These are phyloP conservation scores for Leonotis leonurus DNA, from an alignment of 257 asterid species.

Conservation along the genomic window DNA sequence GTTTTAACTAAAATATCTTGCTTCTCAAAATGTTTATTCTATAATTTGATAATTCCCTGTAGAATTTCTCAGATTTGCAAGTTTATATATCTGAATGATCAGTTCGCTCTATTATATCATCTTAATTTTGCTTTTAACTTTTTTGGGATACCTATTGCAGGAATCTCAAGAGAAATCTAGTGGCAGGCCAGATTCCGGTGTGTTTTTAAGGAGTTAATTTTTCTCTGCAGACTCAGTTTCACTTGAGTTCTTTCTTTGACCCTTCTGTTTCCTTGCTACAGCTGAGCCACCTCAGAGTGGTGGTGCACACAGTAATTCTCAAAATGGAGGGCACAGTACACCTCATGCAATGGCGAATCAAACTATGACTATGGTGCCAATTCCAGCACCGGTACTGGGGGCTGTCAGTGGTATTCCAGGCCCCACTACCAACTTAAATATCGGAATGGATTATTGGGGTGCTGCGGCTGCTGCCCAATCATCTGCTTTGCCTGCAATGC, in stretches of 20 bases:
- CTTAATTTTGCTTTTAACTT: background rate
- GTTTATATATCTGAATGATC: background rate
- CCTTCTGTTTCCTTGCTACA: conserved; percentile 20
- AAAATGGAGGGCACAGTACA: conserved; percentile 50
- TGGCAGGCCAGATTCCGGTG: conserved; percentile 60
- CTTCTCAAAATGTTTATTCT: too few species aligned
- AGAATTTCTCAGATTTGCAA: background rate
- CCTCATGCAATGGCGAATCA: conserved; percentile 44
- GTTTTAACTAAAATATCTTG: too few species aligned
- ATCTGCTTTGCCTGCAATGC: conserved; percentile 56
- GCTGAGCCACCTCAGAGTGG: conserved; percentile 67
- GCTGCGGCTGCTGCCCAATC: conserved; percentile 48
- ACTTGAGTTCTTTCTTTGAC: conserved; percentile 10
- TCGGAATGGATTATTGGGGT: conserved; percentile 92
- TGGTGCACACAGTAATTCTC: conserved; percentile 50
- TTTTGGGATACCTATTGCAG: conserved; percentile 25
- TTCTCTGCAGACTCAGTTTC: background rate
- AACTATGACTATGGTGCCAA: conserved; percentile 43
- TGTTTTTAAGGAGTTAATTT: conserved; percentile 13
- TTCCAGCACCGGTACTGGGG: conserved; percentile 50
- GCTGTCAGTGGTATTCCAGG: conserved; percentile 64
- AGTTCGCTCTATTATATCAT: background rate
- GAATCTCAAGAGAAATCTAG: conserved; percentile 59
- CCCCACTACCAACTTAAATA: conserved; percentile 82
- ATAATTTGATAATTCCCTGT: too few species aligned